These are phyloP conservation scores for Pythium vanterpoolii DNA, from an alignment of 352 stramenopile species.

Conservation along the genomic window DNA sequence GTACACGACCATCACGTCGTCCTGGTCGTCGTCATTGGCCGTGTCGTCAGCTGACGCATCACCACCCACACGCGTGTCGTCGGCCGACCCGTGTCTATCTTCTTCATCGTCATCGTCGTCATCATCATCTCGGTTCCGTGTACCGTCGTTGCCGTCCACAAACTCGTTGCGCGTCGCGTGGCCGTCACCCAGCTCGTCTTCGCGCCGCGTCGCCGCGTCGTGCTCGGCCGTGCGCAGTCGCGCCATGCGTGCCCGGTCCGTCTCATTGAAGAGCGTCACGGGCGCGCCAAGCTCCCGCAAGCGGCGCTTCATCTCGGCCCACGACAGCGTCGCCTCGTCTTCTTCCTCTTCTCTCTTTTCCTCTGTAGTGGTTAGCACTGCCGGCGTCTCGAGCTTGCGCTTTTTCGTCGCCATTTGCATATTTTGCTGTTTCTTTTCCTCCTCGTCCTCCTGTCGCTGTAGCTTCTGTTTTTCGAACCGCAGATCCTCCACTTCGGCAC, in stretches of 20 bases:
- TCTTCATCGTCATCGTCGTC: constrained; percentile 41
- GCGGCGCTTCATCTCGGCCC: constrained; percentile 71
- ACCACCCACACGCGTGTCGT: constrained; percentile 9
- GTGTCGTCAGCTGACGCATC: constrained; percentile 16
- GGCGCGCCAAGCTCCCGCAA: constrained; percentile 80
- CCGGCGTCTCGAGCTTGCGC: constrained; percentile 30
- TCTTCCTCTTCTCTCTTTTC: constrained; percentile 17
- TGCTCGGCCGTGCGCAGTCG: constrained; percentile 70
- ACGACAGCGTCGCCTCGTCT: constrained; percentile 42
- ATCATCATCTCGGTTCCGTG: constrained; percentile 21
- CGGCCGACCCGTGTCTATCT: constrained; percentile 22
- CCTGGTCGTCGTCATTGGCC: constrained; percentile 23
- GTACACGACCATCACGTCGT: constrained; percentile 67
- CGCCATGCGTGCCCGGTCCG: constrained; percentile 46
- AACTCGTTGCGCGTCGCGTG: constrained; percentile 83
- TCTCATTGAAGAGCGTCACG: constrained; percentile 89
- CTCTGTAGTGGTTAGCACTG: not conserved
- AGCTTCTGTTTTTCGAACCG: constrained; percentile 29
- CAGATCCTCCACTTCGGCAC: constrained; percentile 67
- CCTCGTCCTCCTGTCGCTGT: constrained; percentile 15
- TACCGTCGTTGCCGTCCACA: constrained; percentile 36
- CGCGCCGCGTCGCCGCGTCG: constrained; percentile 53
- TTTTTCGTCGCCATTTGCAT: constrained; percentile 35
- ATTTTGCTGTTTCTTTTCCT: not conserved
- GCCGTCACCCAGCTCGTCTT: constrained; percentile 66